These are phyloP conservation scores for Saussurea involucrata DNA, from an alignment of 129 eudicot species.

Conservation along the genomic window DNA sequence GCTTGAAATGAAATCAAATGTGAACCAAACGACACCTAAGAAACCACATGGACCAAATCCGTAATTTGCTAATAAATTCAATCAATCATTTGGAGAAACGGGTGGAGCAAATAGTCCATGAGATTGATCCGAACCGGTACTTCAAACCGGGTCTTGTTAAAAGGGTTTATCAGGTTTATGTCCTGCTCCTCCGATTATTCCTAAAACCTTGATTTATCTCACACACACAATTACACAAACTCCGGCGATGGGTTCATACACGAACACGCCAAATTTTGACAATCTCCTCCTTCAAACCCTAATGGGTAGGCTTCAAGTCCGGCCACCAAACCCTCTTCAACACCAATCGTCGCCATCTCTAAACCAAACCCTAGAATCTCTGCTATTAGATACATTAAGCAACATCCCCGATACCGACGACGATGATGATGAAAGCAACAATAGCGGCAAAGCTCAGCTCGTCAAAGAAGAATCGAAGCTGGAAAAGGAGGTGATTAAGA, in stretches of 20 bases:
- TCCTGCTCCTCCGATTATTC: neutral
- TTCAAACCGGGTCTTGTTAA: neutral
- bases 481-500: conserved; percentile 63
- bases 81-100: neutral
- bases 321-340: conserved; percentile 30
- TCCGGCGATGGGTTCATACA: conserved; percentile 29
- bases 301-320: conserved; percentile 54
- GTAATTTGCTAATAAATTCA: neutral
- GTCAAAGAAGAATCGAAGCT: conserved; percentile 78
- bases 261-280: conserved; percentile 48
- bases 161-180: neutral
- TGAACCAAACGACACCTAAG: too few relatives aligned
- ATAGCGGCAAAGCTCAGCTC: conserved; percentile 47
- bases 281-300: conserved; percentile 66
- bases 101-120: neutral
- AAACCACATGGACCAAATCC: neutral
- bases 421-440: conserved; percentile 23
- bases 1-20: too few relatives aligned
- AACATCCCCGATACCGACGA: conserved; percentile 32
- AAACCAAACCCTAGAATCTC: conserved; percentile 54
- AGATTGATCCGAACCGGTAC: neutral
- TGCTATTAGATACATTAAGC: conserved; percentile 44
- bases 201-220: neutral
- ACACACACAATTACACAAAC: neutral
- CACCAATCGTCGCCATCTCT: conserved; percentile 26